Evolutionary conservation across 768 basidiomycete genomes (phyloP), one percentile per base, ranked within the genome.

Genomic region (Termitomyces eurrhizus): DNA sequence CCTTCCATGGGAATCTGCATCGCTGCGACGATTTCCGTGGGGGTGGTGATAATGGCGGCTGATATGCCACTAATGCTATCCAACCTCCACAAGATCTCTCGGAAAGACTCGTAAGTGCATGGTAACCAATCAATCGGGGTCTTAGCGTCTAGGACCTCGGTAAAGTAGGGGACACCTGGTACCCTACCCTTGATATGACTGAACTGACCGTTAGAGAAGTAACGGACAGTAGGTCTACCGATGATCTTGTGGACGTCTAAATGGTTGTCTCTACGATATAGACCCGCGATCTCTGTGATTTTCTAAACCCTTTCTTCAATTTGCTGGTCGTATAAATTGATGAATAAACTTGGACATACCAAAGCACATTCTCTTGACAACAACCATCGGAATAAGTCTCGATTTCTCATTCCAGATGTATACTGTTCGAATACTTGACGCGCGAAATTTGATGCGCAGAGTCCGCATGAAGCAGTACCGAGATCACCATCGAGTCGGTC

Each of bases 391-490:
- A 58, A 5, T 0, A 58, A 33, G 4, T 32, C 37, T 4, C 4
- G 6, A 39, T 36, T 24, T 13, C 16, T 33, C 35, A 8, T 21
- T 42, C 37, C 21, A 14, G 35, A 41, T 33, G 8, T 4, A 3
- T 58, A 42, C 39, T 13, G 11, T 8, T 42, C 33, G 5, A 58
- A 58, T n/a, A 41, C 49, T 16, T 14, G 11, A 5, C 48, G 49
- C 2, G 16, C 46, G n/a, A 58, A 58, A 51, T 58, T 58, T 32
- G 57, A 41, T 42, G 57, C 49, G 5, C 29, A 41, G 13, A 58
- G 49, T 49, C 49, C 57, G 3, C 57, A 51, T 5, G 57, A 29
- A 12, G 49, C n/a, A 45, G 21, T 12, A 12, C 26, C 13, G 7
- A 11, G 11, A 2, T 41, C 26, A 4, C 12, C 12, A 21, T 0